A percentile compares a stretch with the other conserved stretches of the same genome.
These are phyloP conservation scores for Diplodia corticola DNA, from an alignment of 2,329 filamentous ascomycete genomes.

Conservation along the genomic window DNA sequence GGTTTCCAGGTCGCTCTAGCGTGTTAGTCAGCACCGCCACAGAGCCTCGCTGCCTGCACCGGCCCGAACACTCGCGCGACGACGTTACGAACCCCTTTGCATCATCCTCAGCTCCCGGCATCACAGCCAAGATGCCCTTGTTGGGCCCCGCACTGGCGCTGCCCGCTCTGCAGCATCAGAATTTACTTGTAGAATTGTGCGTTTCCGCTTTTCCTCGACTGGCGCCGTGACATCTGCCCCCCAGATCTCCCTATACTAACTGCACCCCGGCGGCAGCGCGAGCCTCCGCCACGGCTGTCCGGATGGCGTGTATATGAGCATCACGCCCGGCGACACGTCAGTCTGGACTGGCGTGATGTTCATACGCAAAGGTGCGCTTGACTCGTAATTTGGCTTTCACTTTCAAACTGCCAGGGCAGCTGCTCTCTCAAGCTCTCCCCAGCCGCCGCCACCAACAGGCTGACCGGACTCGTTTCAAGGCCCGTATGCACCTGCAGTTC, in stretches of 20 bases:
- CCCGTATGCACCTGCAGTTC: constrained; percentile 81
- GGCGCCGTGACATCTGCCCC: neutral
- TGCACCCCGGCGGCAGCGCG: constrained; percentile 55
- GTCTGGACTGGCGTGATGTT: constrained; percentile 93
- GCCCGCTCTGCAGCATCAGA: constrained; percentile 66
- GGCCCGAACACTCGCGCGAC: constrained; percentile 3
- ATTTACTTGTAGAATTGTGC: constrained; percentile 80
- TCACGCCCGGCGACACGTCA: constrained; percentile 76
- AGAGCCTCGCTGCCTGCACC: neutral
- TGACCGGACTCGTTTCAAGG: constrained; percentile 53
- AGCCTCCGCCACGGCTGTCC: constrained; percentile 81
- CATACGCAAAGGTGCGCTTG: constrained; percentile 71
- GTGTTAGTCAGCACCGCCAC: neutral
- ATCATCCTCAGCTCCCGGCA: constrained; percentile 7
- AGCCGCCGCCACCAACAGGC: constrained; percentile 2
- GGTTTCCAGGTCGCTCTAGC: neutral
- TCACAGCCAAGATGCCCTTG: constrained; percentile 21
- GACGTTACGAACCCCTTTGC: constrained; percentile 1
- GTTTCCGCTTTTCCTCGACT: constrained; percentile 34
- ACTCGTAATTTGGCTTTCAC: constrained; percentile 21
- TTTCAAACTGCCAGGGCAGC: neutral
- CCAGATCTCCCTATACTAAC: constrained; percentile 22
- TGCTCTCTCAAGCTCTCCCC: neutral
- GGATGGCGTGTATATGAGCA: constrained; percentile 80
- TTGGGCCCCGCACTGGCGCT: constrained; percentile 21